These are phyloP conservation scores for Podaxis pistillaris DNA, from an alignment of 768 basidiomycete genomes.

Conservation along the genomic window DNA sequence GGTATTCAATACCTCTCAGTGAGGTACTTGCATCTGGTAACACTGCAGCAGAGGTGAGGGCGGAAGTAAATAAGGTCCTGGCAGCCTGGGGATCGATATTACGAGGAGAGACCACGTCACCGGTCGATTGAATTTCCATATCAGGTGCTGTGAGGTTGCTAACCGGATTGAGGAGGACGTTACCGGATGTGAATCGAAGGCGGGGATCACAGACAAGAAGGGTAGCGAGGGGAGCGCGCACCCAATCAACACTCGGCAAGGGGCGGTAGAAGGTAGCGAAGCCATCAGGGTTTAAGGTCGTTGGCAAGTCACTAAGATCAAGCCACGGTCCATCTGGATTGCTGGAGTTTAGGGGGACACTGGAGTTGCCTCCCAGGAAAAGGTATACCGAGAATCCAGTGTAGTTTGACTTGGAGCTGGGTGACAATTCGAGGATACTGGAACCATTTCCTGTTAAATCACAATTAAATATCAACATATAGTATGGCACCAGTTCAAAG, in stretches of 20 bases:
- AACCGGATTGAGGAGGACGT: not conserved
- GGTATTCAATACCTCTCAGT: too few species aligned
- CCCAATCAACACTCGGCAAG: not conserved
- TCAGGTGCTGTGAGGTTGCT: not conserved
- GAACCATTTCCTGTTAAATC: not conserved
- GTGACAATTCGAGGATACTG: not conserved
- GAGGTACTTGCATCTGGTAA: not conserved
- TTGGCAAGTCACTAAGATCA: constrained; percentile 1
- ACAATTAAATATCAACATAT: not conserved
- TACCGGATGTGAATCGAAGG: not conserved
- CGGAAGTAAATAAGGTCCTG: not conserved
- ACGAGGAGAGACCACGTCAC: not conserved
- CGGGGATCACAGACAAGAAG: constrained; percentile 1
- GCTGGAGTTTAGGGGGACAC: not conserved
- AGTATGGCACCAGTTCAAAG: not conserved
- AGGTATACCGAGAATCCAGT: not conserved
- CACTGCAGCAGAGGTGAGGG: not conserved
- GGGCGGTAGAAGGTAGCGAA: not conserved
- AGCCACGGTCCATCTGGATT: not conserved
- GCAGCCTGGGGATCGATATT: not conserved
- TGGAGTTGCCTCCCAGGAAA: constrained; percentile 1
- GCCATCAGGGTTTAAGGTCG: not conserved
- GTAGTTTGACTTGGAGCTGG: not conserved
- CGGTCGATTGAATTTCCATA: not conserved
- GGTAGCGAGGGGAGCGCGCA: constrained; percentile 3